phyloP scores from a whole-genome alignment of 2,329 filamentous ascomycete genomes.

The Arthrocladium fulminans region DNA sequence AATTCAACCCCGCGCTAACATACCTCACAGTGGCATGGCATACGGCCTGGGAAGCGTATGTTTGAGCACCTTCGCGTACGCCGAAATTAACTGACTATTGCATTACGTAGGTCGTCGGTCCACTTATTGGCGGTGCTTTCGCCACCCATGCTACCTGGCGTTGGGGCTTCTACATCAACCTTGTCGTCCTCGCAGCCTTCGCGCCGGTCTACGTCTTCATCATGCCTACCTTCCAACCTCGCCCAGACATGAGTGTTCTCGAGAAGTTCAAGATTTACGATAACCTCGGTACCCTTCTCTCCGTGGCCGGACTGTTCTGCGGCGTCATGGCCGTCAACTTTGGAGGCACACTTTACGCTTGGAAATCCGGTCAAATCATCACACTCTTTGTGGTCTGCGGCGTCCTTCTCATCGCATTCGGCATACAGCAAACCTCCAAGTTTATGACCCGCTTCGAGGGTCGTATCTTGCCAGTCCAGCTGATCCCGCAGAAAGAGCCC shows the following conservation, averaged over 20 bases:
- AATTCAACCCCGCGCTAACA: too few species aligned
- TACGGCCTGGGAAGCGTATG: too few species aligned
- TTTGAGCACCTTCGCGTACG: too few species aligned
- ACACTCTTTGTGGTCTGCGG: constrained; percentile 40
- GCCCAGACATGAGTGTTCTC: constrained; percentile 17
- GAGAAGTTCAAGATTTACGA: constrained; percentile 33
- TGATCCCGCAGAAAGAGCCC: constrained; percentile 32
- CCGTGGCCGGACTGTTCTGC: constrained; percentile 33
- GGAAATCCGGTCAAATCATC: constrained; percentile 39
- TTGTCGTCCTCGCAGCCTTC: constrained; percentile 38
- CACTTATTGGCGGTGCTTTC: constrained; percentile 32
- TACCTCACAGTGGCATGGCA: too few species aligned
- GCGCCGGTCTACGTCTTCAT: constrained; percentile 39
- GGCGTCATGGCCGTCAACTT: constrained; percentile 45
- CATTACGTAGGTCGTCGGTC: constrained; percentile 31
- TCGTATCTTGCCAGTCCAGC: constrained; percentile 43
- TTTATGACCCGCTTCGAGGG: constrained; percentile 37
- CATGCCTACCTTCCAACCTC: constrained; percentile 28
- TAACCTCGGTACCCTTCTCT: constrained; percentile 39
- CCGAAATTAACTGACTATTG: too few species aligned
- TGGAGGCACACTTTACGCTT: constrained; percentile 42
- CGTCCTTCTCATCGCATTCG: constrained; percentile 40
- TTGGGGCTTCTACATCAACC: constrained; percentile 48
- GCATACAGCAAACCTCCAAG: constrained; percentile 37
- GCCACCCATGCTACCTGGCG: constrained; percentile 18